Conservation (phyloP, 2,329 filamentous ascomycete genomes). For the Botryotinia narcissicola region DNA sequence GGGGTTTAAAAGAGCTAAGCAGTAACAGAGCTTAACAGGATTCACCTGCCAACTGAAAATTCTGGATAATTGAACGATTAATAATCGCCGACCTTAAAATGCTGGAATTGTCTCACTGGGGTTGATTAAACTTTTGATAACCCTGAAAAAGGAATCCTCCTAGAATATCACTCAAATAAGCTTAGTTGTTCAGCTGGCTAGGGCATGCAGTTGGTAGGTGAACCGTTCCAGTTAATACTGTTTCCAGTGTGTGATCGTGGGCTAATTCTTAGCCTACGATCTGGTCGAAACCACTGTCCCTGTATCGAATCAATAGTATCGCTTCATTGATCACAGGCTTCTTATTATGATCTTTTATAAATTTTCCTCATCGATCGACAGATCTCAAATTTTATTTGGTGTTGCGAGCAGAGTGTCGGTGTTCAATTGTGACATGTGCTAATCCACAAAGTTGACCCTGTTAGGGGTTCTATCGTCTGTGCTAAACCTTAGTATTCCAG, state of each 20-base stretch:
- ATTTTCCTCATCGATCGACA: not conserved
- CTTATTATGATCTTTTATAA: not conserved
- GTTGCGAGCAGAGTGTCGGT: not conserved
- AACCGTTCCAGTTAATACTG: not conserved
- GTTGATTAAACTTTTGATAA: not conserved
- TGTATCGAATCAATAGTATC: not conserved
- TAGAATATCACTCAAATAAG: not conserved
- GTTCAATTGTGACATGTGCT: not conserved
- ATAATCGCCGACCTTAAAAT: not conserved
- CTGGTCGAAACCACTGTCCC: not conserved
- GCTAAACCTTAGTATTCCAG: not conserved
- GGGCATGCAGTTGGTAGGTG: not conserved
- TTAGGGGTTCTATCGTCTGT: too few relatives aligned
- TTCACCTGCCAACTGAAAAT: not conserved
- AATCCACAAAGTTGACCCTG: not conserved
- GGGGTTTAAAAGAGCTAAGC: not conserved
- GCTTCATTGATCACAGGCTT: not conserved
- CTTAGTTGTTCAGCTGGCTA: not conserved
- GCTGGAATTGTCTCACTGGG: not conserved
- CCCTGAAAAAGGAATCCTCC: not conserved
- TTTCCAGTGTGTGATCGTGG: not conserved
- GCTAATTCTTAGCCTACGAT: not conserved
- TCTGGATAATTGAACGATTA: not conserved
- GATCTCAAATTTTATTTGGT: not conserved
- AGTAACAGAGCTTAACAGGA: not conserved